Evolutionary conservation across 495 filamentous ascomycete species (phyloP), one percentile per base, ranked within the genome.

Genomic region (Penicillium cinerascens): DNA sequence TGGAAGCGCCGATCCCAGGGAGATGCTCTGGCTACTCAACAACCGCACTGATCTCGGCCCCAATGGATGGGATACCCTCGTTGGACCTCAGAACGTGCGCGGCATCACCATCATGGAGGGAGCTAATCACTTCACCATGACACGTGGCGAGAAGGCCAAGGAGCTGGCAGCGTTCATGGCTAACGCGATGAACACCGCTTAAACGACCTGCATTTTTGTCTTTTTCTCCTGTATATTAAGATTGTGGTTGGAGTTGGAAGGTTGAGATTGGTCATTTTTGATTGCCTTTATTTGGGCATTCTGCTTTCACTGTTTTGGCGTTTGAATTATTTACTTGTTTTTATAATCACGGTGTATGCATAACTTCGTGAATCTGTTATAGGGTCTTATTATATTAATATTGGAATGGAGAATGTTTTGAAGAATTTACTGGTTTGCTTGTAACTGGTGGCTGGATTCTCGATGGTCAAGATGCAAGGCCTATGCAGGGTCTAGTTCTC

Each of bases 11-110:
- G 71, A 75, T 51, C 68, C 68, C 2, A 58, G 66, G 8, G 79
- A 92, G 70, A 88, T 89, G 62, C 71, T 82, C 51, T 95, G 89
- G 84, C 71, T 95, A 22, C 74, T 92, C 4, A 83, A 90, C 64
- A 87, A 92, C 71, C 76, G 87, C 37, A 82, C 83, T 0, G 84
- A 91, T 62, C 88, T 95, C 52, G 84, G 85, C 10, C 81, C 86
- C 38, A 89, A 91, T 67, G 78, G 82, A 36, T 95, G 90, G 90
- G 87, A 87, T 52, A 83, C 87, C 48, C 82, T 88, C 18, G 70
- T 90, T 22, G 85, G 86, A 29, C 52, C 70, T 11, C 67, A 82
- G 51, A 88, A 88, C 64, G 81, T 91, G 58, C 66, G 66, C 76
- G 91, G 71, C 80, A 86, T 72, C 29, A 68, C 66, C 0, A 47